Conservation (phyloP, 768 basidiomycete genomes). For the Leucosporidium scottii region DNA sequence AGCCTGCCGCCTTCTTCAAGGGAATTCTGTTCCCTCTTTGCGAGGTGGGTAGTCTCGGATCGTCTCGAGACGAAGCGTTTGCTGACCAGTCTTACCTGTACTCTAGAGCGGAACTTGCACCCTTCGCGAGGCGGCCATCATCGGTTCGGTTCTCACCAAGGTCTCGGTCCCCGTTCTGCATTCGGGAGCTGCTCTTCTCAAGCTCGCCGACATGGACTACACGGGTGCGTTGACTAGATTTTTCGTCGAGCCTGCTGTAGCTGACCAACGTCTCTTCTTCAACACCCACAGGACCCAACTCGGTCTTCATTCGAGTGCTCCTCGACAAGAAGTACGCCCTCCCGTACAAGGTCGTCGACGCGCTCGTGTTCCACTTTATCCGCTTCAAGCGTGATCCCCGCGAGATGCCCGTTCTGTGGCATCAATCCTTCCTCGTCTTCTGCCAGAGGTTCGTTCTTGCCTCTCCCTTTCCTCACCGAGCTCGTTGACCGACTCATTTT, state of each 20-base stretch:
- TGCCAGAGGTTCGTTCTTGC: constrained; percentile 63
- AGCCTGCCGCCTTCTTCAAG: constrained; percentile 97
- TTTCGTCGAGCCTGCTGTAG: background rate
- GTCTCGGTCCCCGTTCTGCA: constrained; percentile 94
- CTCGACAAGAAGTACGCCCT: constrained; percentile 97
- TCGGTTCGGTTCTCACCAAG: constrained; percentile 81
- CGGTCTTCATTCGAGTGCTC: constrained; percentile 90
- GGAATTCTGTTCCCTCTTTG: constrained; percentile 92
- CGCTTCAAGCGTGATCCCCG: constrained; percentile 76
- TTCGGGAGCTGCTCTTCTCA: constrained; percentile 86
- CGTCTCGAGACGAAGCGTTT: background rate
- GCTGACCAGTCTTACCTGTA: background rate
- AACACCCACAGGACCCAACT: constrained; percentile 62
- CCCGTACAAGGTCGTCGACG: constrained; percentile 95
- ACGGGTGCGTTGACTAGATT: constrained; percentile 51
- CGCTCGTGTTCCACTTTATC: constrained; percentile 96
- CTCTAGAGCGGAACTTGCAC: constrained; percentile 63
- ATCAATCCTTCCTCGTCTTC: constrained; percentile 91
- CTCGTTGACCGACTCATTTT: background rate
- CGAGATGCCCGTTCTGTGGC: constrained; percentile 94
- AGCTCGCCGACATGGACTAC: constrained; percentile 94
- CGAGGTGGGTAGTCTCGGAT: constrained; percentile 55
- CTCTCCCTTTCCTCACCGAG: constrained; percentile 7
- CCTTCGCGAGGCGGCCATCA: constrained; percentile 86
- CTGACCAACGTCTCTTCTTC: background rate